Evolutionary conservation across 176 grass and related monocot genomes (phyloP).

Genomic region (Triticum timopheevii): DNA sequence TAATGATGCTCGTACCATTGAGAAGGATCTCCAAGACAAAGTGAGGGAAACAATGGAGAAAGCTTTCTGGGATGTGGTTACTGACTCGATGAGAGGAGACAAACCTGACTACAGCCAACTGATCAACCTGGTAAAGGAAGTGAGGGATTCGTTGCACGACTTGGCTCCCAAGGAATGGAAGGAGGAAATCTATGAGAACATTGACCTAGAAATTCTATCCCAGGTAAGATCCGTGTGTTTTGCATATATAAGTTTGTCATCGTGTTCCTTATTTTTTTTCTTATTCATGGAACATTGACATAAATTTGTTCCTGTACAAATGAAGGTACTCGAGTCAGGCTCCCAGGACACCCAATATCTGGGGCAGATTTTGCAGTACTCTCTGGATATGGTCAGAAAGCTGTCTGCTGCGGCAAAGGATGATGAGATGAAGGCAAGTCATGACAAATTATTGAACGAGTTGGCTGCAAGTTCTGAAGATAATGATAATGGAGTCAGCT

Average conservation of each 20-base stretch:
- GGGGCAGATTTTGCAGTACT: conserved; percentile 81
- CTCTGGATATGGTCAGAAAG: conserved; percentile 53
- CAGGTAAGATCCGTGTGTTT: conserved; percentile 45
- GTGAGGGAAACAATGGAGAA: conserved; percentile 86
- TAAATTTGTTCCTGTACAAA: conserved; percentile 1
- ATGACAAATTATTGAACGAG: conserved; percentile 67
- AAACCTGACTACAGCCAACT: conserved; percentile 69
- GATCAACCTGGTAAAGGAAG: conserved; percentile 79
- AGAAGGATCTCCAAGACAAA: conserved; percentile 55
- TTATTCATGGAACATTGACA: conserved; percentile 13
- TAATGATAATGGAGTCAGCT: conserved; percentile 42
- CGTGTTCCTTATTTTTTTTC: background rate
- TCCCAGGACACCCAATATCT: conserved; percentile 63
- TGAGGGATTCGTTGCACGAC: conserved; percentile 80
- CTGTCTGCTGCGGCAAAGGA: conserved; percentile 77
- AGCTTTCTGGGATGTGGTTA: conserved; percentile 86
- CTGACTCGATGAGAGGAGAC: conserved; percentile 65
- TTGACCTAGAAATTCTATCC: conserved; percentile 89
- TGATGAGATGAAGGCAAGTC: conserved; percentile 67
- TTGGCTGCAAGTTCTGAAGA: conserved; percentile 58
- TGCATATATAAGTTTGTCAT: background rate
- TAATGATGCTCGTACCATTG: conserved; percentile 28
- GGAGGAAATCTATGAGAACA: conserved; percentile 69
- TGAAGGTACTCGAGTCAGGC: conserved; percentile 67
- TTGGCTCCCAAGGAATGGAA: conserved; percentile 83